Evolutionary conservation across 371 early-diverging fungal species (phyloP), one percentile per base, ranked within the genome.

Genomic region (Conidiobolus incongruus): DNA sequence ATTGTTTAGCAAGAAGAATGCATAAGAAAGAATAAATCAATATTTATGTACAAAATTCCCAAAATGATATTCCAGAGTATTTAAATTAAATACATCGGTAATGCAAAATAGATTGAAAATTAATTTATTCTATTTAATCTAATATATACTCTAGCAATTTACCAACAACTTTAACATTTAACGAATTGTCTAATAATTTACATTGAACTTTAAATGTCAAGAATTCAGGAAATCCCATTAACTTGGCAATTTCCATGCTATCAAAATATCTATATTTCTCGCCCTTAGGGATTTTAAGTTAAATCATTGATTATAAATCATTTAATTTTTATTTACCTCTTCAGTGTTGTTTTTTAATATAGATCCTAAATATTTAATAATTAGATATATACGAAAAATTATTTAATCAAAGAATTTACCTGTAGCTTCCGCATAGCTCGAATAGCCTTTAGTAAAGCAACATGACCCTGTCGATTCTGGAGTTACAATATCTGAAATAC

Each of bases 391-490:
- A n/a, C n/a, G n/a, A n/a, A n/a, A n/a, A n/a, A n/a, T n/a, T n/a
- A n/a, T n/a, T n/a, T n/a, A n/a, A n/a, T n/a, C n/a, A n/a, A n/a
- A n/a, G n/a, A n/a, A n/a, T n/a, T n/a, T n/a, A n/a, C n/a, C n/a
- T n/a, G n/a, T n/a, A n/a, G n/a, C n/a, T n/a, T n/a, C n/a, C n/a
- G n/a, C n/a, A n/a, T n/a, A n/a, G n/a, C n/a, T n/a, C n/a, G n/a
- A 15, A 8, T 15, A 12, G 57, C 68, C 77, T 56, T 86, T 86
- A 10, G 87, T 86, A 51, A 86, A 86, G 52, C 87, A 86, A 44
- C 81, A 81, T 20, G 80, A 71, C 19, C 78, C 62, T 20, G 50
- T 61, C 7, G 61, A 64, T 17, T 54, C 50, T 3, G 68, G 67
- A 32, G 73, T 75, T 6, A 81, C 78, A 29, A 84, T 75, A 53